Evolutionary conservation across 805 yeast species (phyloP), one percentile per base, ranked within the genome.

Genomic region (Lipomyces starkeyi): DNA sequence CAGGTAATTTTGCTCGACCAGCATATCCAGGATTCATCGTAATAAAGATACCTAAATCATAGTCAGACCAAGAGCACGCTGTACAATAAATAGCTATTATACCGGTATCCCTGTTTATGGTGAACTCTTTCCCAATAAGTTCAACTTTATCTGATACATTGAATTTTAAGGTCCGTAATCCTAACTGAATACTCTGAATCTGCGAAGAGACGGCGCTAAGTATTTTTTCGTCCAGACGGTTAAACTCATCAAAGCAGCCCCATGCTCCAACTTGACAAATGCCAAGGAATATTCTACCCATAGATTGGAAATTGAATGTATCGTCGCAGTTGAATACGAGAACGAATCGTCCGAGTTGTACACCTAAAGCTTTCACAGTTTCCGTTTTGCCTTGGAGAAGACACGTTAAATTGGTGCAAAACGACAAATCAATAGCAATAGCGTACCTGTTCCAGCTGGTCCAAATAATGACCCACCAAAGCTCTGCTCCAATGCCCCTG

Each of bases 221-320:
- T 67, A 88, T 89, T 14, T 83, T 83, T 66, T 85, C 85, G 53
- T 87, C 88, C 37, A 94, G 82, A 69, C 98, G 82, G 75, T 94
- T 94, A 75, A 94, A 93, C 77, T 94, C 98, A 77, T 94, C 98
- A 79, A 94, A 94, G 78, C 98, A 94, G 3, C 93, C 97, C 97
- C 97, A 94, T 0, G 93, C 89, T 0, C 97, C 97, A 6, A 92
- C 86, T 68, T 87, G 87, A 68, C 93, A 88, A 9, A 93, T 81
- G 59, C 98, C 98, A 27, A 86, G 74, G 40, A 94, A 80, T 29
- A 94, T 86, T 58, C 98, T 80, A 11, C 91, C 87, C 77, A 94
- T 89, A 0, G 97, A 85, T 65, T 85, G 89, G 74, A 84, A 90
- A 74, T 93, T 97, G 80, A 91, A 94, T 0, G 91, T 80, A 61